Conservation (phyloP, 2,329 filamentous ascomycete species). For the Ophiostoma angusticollis region DNA sequence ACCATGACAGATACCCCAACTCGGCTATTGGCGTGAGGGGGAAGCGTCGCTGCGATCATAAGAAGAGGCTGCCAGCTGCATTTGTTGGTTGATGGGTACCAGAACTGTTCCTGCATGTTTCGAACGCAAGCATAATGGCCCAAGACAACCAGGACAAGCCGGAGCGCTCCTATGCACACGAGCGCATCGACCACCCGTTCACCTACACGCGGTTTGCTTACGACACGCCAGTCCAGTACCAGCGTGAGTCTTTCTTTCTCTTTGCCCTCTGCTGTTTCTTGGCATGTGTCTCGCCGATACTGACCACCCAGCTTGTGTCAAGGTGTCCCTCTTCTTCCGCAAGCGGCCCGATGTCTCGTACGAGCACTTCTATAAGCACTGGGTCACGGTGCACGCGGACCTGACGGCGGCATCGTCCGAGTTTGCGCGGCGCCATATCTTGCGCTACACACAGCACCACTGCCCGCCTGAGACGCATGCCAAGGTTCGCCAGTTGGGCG, state of each 20-base stretch:
- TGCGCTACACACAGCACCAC: constrained; percentile 5
- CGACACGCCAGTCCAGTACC: constrained; percentile 2
- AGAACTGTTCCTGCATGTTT: too few relatives aligned
- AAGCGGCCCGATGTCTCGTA: constrained; percentile 4
- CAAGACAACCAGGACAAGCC: not conserved
- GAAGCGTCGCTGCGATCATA: too few relatives aligned
- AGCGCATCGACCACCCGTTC: constrained; percentile 5
- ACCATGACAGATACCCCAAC: too few relatives aligned
- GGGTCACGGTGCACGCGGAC: constrained; percentile 3
- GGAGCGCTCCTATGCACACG: not conserved
- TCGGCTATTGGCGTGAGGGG: too few relatives aligned
- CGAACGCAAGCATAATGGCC: too few relatives aligned
- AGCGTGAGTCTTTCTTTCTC: not conserved
- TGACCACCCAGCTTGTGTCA: constrained; percentile 1
- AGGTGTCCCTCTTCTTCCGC: constrained; percentile 6
- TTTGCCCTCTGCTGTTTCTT: too few relatives aligned
- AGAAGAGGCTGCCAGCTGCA: too few relatives aligned
- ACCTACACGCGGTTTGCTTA: constrained; percentile 1
- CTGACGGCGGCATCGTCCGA: constrained; percentile 1
- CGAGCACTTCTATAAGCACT: constrained; percentile 8
- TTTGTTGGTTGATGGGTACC: too few relatives aligned
- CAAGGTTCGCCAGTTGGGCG: not conserved
- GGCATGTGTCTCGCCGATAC: not conserved
- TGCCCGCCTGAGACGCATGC: not conserved
- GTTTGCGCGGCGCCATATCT: not conserved